Conservation (phyloP, 1,139 yeast species). For the Suhomyces panamericanus region DNA sequence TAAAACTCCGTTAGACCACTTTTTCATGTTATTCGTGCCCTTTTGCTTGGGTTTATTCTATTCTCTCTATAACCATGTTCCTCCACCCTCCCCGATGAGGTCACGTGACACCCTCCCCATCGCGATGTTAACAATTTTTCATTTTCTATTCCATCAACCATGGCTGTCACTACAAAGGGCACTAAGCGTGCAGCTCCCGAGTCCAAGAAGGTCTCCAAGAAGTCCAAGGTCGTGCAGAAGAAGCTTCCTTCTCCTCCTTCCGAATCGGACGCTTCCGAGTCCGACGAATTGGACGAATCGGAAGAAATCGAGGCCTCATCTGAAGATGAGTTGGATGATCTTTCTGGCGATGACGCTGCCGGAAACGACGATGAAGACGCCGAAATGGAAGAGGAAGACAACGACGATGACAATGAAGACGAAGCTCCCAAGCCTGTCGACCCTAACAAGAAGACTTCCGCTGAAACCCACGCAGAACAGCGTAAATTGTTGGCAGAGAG, state of each 20-base stretch:
- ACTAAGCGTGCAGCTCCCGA: slow-evolving; percentile 33
- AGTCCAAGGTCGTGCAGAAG: slow-evolving; percentile 25
- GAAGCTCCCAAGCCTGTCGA: slow-evolving; percentile 25
- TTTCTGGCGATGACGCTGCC: slow-evolving; percentile 21
- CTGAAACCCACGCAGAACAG: slow-evolving; percentile 82
- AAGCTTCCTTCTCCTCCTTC: slow-evolving; percentile 22
- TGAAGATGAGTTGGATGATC: slow-evolving; percentile 25
- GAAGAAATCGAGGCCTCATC: slow-evolving; percentile 17
- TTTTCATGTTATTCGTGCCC: too few relatives aligned
- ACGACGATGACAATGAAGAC: slow-evolving; percentile 20
- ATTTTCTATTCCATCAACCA: slow-evolving; percentile 9
- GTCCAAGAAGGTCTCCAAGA: slow-evolving; percentile 25
- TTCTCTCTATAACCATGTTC: too few relatives aligned
- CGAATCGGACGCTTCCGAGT: slow-evolving; percentile 12
- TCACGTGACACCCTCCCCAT: slow-evolving; percentile 2
- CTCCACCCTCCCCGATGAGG: too few relatives aligned
- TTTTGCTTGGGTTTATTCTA: too few relatives aligned
- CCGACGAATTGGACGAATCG: slow-evolving; percentile 12
- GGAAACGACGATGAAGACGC: slow-evolving; percentile 21
- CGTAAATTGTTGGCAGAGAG: slow-evolving; percentile 77
- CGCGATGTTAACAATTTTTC: slow-evolving; percentile 13
- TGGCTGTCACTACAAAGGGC: slow-evolving; percentile 35
- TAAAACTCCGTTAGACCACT: too few relatives aligned
- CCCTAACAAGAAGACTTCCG: slow-evolving; percentile 53
- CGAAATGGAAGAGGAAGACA: slow-evolving; percentile 21